These are phyloP conservation scores for Yamadazyma sp. DNA, from an alignment of 1,139 yeast genomes.

Conservation along the genomic window DNA sequence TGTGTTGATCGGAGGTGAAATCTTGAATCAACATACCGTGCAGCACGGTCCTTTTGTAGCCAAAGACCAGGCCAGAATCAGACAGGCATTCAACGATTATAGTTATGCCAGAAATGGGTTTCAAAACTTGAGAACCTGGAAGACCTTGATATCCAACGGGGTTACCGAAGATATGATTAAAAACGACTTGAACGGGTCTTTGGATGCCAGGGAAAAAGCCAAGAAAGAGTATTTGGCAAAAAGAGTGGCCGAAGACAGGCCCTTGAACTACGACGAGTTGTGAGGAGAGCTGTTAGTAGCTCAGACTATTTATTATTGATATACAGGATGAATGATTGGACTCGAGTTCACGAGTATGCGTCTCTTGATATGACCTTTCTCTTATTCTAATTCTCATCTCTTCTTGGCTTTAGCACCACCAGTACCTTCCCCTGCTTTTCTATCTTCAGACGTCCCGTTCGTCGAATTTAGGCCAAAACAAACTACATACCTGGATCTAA, in stretches of 20 bases:
- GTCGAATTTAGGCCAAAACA: too few species aligned
- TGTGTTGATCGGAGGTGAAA: slow-evolving; percentile 75
- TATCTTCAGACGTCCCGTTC: too few species aligned
- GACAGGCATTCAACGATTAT: slow-evolving; percentile 70
- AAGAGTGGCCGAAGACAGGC: slow-evolving; percentile 10
- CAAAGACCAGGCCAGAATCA: slow-evolving; percentile 58
- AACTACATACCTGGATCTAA: too few species aligned
- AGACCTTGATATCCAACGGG: slow-evolving; percentile 63
- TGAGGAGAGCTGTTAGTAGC: too few species aligned
- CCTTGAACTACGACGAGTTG: slow-evolving; percentile 19
- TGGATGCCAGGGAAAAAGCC: slow-evolving; percentile 31
- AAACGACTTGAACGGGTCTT: slow-evolving; percentile 37
- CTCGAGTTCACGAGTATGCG: too few species aligned
- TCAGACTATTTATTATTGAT: background rate
- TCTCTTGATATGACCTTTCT: too few species aligned
- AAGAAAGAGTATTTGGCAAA: slow-evolving; percentile 26
- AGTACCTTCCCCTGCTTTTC: too few species aligned
- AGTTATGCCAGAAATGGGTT: slow-evolving; percentile 71
- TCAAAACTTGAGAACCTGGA: slow-evolving; percentile 69
- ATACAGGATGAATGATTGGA: background rate
- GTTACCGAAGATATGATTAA: slow-evolving; percentile 49
- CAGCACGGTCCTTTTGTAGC: slow-evolving; percentile 94
- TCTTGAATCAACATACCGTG: slow-evolving; percentile 72
- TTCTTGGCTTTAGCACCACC: background rate
- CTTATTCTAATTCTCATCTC: background rate